phyloP scores from a whole-genome alignment of 768 basidiomycete genomes.

The Suillus fuscotomentosus region DNA sequence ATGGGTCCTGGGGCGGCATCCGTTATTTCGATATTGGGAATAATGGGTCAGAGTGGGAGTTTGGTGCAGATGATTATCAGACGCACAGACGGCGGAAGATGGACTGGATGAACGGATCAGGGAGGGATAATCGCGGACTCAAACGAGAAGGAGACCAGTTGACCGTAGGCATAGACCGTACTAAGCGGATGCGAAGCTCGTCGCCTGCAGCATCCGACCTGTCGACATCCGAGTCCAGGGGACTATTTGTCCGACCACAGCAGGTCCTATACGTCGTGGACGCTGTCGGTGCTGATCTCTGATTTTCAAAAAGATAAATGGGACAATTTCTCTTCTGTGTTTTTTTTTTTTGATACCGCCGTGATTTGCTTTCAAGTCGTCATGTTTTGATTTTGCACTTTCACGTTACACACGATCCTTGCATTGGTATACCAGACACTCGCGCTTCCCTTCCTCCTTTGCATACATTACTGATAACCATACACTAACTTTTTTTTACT shows the following conservation, averaged over 20 bases:
- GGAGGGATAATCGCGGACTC: constrained; percentile 29
- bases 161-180: constrained; percentile 33
- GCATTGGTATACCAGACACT: constrained; percentile 3
- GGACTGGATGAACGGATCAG: constrained; percentile 29
- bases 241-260: constrained; percentile 81
- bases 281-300: constrained; percentile 69
- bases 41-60: constrained; percentile 62
- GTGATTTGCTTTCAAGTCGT: constrained; percentile 4
- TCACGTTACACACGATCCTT: constrained; percentile 2
- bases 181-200: constrained; percentile 63
- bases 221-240: constrained; percentile 62
- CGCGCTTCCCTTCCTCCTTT: not conserved
- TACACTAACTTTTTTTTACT: constrained; percentile 1
- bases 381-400: constrained; percentile 4
- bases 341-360: not conserved
- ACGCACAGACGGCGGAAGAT: constrained; percentile 44
- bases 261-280: constrained; percentile 87
- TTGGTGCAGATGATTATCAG: constrained; percentile 48
- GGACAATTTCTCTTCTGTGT: constrained; percentile 1
- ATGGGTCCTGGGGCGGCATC: constrained; percentile 79
- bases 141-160: constrained; percentile 63
- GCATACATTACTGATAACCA: constrained; percentile 6
- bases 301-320: constrained; percentile 15
- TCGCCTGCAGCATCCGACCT: constrained; percentile 65
- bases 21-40: constrained; percentile 79